A percentile compares a stretch with the other conserved stretches of the same genome.
These are phyloP conservation scores for Rhynchosporium agropyri DNA, from an alignment of 2,329 filamentous ascomycete genomes.

Conservation along the genomic window DNA sequence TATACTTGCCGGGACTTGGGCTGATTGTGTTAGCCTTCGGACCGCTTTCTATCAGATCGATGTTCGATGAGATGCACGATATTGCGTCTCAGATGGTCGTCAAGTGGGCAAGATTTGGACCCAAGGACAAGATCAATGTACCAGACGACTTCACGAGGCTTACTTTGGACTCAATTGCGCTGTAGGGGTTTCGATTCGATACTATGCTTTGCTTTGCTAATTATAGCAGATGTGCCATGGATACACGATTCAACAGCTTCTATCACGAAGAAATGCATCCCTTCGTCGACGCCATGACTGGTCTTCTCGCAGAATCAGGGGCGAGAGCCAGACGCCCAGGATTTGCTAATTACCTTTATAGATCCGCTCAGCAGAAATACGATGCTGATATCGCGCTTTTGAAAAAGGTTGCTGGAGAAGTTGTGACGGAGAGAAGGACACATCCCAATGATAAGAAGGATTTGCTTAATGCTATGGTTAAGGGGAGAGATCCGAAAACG, in stretches of 20 bases:
- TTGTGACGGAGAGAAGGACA: conserved; percentile 60
- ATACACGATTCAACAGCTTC: conserved; percentile 70
- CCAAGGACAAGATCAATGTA: conserved; percentile 55
- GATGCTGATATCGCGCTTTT: conserved; percentile 56
- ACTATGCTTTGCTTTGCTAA: background rate
- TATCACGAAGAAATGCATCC: conserved; percentile 70
- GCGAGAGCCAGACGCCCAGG: conserved; percentile 52
- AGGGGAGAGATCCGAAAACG: conserved; percentile 67
- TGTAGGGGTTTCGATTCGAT: conserved; percentile 40
- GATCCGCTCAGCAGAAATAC: conserved; percentile 48
- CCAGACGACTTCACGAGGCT: conserved; percentile 71
- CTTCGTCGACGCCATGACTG: conserved; percentile 68
- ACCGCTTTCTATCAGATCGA: conserved; percentile 65
- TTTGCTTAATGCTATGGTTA: conserved; percentile 69
- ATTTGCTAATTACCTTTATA: conserved; percentile 53
- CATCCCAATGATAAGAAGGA: conserved; percentile 64
- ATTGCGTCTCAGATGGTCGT: conserved; percentile 66
- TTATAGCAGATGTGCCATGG: conserved; percentile 48
- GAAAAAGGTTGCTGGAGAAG: conserved; percentile 56
- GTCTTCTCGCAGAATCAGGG: conserved; percentile 61
- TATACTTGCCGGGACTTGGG: background rate
- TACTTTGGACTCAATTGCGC: conserved; percentile 70
- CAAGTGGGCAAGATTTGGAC: conserved; percentile 69
- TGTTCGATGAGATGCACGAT: conserved; percentile 73
- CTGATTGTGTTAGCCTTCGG: conserved; percentile 57